Evolutionary conservation across 495 filamentous ascomycete species (phyloP).

Genomic region (Talaromyces trachyspermus): DNA sequence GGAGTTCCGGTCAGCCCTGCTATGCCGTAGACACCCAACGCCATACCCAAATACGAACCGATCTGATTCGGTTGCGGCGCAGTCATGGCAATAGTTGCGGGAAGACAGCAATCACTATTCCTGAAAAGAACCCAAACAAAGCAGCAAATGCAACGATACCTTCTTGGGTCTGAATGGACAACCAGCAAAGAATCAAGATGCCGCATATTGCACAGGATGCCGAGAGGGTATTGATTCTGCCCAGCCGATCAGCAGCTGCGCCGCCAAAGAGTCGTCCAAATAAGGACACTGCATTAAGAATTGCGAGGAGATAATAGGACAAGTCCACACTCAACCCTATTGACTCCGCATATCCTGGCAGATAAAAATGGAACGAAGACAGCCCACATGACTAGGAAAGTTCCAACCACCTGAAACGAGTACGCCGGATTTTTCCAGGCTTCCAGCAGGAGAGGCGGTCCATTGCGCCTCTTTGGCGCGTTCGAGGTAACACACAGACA

Average conservation of each 20-base stretch:
- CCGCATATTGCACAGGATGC: constrained; percentile 11
- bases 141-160: constrained; percentile 45
- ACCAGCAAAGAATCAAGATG: constrained; percentile 31
- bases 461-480: constrained; percentile 13
- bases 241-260: constrained; percentile 17
- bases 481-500: constrained; percentile 32
- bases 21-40: constrained; percentile 13
- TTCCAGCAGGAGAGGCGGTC: constrained; percentile 27
- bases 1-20: constrained; percentile 21
- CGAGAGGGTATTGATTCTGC: constrained; percentile 17
- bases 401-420: constrained; percentile 11
- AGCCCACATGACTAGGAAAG: constrained; percentile 13
- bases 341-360: constrained; percentile 11
- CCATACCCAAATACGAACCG: constrained; percentile 41
- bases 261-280: constrained; percentile 19
- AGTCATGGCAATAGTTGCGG: constrained; percentile 17
- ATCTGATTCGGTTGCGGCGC: constrained; percentile 30
- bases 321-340: constrained; percentile 9
- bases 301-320: constrained; percentile 16
- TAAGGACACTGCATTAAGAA: constrained; percentile 20
- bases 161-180: constrained; percentile 35
- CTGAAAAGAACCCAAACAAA: constrained; percentile 50
- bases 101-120: constrained; percentile 44
- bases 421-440: constrained; percentile 18
- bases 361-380: constrained; percentile 18